Conservation (phyloP, 2,329 filamentous ascomycete genomes). For the Didymella segeticola region DNA sequence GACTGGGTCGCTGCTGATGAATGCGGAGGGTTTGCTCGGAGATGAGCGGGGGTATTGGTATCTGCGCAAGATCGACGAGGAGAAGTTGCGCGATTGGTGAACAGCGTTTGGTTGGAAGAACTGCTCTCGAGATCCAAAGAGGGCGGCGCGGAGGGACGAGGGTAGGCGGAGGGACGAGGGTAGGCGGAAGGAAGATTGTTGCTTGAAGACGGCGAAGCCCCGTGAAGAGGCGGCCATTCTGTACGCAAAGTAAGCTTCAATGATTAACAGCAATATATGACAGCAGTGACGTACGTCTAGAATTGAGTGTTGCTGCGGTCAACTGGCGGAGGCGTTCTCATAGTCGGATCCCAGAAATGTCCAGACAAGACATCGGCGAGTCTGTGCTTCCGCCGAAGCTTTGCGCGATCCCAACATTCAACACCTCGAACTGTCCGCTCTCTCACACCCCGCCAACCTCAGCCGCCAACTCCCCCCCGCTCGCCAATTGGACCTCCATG, state of each 20-base stretch:
- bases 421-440: constrained; percentile 26
- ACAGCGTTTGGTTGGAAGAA: constrained; percentile 22
- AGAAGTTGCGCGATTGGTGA: constrained; percentile 30
- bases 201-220: constrained; percentile 37
- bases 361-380: constrained; percentile 9
- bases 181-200: constrained; percentile 38
- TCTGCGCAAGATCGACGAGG: constrained; percentile 32
- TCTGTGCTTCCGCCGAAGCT: constrained; percentile 28
- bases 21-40: constrained; percentile 18
- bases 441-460: constrained; percentile 20
- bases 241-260: background rate
- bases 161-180: constrained; percentile 46
- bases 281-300: background rate
- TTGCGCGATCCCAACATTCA: constrained; percentile 44
- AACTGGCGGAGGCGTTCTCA: constrained; percentile 3
- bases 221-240: constrained; percentile 44
- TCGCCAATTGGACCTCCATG: constrained; percentile 56
- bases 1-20: constrained; percentile 41
- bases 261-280: background rate
- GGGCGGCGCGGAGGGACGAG: constrained; percentile 40
- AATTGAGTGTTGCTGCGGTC: background rate
- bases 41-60: constrained; percentile 27
- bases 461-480: constrained; percentile 21
- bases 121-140: constrained; percentile 38
- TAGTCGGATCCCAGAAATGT: constrained; percentile 13